Evolutionary conservation across 2,329 filamentous ascomycete genomes (phyloP).

Genomic region (Sporothrix sp.): DNA sequence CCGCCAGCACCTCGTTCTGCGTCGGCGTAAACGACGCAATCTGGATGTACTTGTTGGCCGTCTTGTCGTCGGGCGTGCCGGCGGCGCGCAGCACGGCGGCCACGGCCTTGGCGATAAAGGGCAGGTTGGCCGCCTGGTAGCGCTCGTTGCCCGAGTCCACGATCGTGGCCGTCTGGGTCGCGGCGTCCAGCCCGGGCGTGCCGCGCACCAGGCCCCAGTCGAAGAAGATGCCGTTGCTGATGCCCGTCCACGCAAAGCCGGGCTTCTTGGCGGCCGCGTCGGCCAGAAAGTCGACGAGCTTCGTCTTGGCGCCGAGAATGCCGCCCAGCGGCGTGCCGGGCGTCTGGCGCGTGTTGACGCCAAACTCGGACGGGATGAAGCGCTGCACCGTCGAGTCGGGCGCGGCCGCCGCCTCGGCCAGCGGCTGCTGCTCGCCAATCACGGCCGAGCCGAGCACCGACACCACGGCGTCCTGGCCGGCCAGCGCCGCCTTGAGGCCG

Average conservation of each 20-base stretch:
- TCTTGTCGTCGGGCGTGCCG: constrained; percentile 21
- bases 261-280: constrained; percentile 11
- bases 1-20: constrained; percentile 46
- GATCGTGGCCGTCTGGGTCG: constrained; percentile 35
- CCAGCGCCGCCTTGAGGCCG: constrained; percentile 33
- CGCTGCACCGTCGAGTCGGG: constrained; percentile 19
- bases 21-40: constrained; percentile 46
- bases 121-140: constrained; percentile 20
- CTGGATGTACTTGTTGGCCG: constrained; percentile 41
- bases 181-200: constrained; percentile 38
- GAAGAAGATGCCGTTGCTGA: constrained; percentile 24
- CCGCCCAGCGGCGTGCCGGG: constrained; percentile 14
- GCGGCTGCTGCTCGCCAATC: constrained; percentile 23
- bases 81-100: constrained; percentile 21
- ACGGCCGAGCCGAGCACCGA: constrained; percentile 36
- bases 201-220: constrained; percentile 36
- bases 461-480: constrained; percentile 42
- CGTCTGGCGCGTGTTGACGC: constrained; percentile 19
- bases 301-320: constrained; percentile 30
- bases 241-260: constrained; percentile 22
- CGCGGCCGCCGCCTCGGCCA: constrained; percentile 19
- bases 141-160: constrained; percentile 21
- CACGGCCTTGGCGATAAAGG: constrained; percentile 22
- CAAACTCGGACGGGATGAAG: constrained; percentile 24
- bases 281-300: constrained; percentile 27